Conservation (phyloP, 192 early-diverging fungal species). For the Coemansia sp. region DNA sequence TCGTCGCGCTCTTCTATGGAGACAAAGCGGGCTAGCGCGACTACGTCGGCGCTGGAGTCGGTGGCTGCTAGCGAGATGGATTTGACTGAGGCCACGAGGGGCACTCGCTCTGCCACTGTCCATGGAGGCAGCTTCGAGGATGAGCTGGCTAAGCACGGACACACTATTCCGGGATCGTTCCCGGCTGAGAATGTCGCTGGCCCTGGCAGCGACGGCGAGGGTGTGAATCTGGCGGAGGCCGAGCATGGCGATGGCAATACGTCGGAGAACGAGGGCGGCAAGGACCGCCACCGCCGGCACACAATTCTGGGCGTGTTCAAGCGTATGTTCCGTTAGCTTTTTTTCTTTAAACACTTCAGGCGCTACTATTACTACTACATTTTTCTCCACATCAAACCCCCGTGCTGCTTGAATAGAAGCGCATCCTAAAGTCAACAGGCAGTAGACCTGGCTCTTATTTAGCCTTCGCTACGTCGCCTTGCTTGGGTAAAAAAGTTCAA, state of each 20-base stretch:
- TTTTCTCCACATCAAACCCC: not conserved
- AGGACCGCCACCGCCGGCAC: conserved; percentile 40
- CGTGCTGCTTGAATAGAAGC: not conserved
- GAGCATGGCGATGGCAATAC: conserved; percentile 18
- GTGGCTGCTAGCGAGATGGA: conserved; percentile 25
- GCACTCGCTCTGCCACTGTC: conserved; percentile 20
- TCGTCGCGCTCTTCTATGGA: conserved; percentile 34
- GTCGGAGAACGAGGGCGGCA: conserved; percentile 28
- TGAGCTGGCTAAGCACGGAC: conserved; percentile 11
- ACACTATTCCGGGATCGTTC: conserved; percentile 41
- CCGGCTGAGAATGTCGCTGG: conserved; percentile 18
- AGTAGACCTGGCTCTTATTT: conserved; percentile 1
- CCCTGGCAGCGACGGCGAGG: conserved; percentile 22
- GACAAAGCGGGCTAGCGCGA: conserved; percentile 31
- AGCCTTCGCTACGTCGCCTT: not conserved
- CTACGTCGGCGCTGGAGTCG: conserved; percentile 30
- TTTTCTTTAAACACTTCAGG: not conserved
- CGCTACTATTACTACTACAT: not conserved
- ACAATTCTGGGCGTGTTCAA: conserved; percentile 51
- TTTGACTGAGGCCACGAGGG: conserved; percentile 21
- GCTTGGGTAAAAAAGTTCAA: not conserved
- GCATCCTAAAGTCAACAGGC: not conserved
- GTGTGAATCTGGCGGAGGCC: not conserved
- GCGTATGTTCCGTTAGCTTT: conserved; percentile 47
- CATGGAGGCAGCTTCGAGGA: conserved; percentile 16